Base-by-base conservation (phyloP, 2,329 filamentous ascomycete species). In the Aspergillus viridinutans region DNA sequence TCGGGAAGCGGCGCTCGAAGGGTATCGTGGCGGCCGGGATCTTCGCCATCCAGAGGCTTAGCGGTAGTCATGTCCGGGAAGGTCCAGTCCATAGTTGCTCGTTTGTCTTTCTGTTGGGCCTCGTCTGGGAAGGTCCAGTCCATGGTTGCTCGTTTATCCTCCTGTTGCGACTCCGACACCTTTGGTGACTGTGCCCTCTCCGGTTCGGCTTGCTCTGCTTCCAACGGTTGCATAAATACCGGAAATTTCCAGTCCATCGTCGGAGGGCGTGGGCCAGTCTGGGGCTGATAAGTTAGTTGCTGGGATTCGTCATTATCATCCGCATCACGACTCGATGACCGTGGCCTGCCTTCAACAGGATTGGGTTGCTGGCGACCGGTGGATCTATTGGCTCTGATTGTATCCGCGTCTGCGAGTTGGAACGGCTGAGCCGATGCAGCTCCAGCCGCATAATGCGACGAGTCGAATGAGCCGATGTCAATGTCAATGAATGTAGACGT, bases 301-400 rank as follows among this genome's bases (percentile, higher is more conserved):
- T 70, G 60, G 1, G 64, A 48, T 25, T 67, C 64, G 8, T 58
- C 50, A n/a, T 55, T 61, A 53, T 65, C 61, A 52, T 67, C 62
- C 47, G 64, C 49, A 51, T 74, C 63, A 62, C 67, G 69, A 56
- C 65, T 64, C 50, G 67, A 70, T 5, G 68, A 70, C 21, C 69
- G 65, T 4, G 70, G 68, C 25, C 67, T 72, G n/a, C 64, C 67
- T 20, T 71, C 72, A 43, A 66, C 68, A 8, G 75, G 76, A 40
- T 71, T 74, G 45, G 69, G 74, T 51, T 68, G 66, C 48, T 77
- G 67, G 49, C 81, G 74, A 52, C 77, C 74, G 64, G 80, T 81
- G 26, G 79, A 78, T 47, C 80, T 76, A 56, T 80, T 83, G 17
- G 83, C 83, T 57, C 79, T 81, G 53, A 86, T 76, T 1, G 84